Evolutionary conservation across 805 yeast genomes (phyloP).

Genomic region (Komagataella pseudopastoris): DNA sequence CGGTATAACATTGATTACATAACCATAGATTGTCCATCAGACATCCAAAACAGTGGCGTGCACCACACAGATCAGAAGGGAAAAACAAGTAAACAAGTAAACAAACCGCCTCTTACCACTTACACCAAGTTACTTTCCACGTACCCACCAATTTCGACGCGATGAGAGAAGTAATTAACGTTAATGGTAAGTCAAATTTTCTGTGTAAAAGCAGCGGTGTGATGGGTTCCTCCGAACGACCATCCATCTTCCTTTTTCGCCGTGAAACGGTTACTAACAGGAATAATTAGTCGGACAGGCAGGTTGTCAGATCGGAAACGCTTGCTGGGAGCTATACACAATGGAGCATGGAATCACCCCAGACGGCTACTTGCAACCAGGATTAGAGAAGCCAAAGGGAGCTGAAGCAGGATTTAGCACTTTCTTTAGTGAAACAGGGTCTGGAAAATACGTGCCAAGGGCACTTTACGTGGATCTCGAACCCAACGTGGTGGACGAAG

Average conservation of each 20-base stretch:
- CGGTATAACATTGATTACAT: background rate
- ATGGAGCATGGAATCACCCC: slow-evolving; percentile 88
- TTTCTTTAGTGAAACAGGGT: slow-evolving; percentile 75
- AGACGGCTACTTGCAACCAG: slow-evolving; percentile 67
- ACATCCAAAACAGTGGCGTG: background rate
- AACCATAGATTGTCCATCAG: background rate
- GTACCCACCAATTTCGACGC: background rate
- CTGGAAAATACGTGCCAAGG: slow-evolving; percentile 88
- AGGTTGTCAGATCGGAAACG: slow-evolving; percentile 92
- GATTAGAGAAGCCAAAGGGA: slow-evolving; percentile 60
- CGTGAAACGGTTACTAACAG: background rate
- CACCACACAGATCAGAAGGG: background rate
- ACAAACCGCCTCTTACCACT: background rate
- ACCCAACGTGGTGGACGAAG: slow-evolving; percentile 88
- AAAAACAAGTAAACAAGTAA: background rate
- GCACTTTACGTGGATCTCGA: slow-evolving; percentile 89
- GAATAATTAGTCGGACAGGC: slow-evolving; percentile 40
- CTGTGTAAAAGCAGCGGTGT: background rate
- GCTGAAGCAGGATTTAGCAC: slow-evolving; percentile 83
- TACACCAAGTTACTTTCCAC: background rate
- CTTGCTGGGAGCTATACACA: slow-evolving; percentile 91
- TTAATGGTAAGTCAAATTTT: slow-evolving; percentile 17
- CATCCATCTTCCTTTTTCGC: background rate
- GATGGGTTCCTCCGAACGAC: background rate
- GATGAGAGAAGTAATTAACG: slow-evolving; percentile 56